phyloP scores from a whole-genome alignment of 1,284 basidiomycete species.

The Neonothopanus nambi region DNA sequence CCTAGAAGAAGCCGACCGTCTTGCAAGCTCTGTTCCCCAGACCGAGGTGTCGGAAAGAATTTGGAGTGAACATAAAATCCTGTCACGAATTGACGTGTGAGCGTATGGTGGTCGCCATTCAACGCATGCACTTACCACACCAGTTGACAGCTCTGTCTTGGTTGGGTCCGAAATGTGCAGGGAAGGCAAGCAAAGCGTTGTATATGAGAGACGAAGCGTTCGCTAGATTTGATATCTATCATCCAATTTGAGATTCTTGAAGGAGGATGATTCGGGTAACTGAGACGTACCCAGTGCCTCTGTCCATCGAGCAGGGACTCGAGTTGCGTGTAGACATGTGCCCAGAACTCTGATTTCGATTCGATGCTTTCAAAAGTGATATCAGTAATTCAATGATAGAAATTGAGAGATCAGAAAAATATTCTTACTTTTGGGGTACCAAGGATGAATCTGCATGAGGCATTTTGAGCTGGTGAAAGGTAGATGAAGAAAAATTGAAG shows the following conservation, averaged over 20 bases:
- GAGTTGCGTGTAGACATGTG: slow-evolving; percentile 68
- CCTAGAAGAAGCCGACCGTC: slow-evolving; percentile 61
- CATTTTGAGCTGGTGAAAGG: slow-evolving; percentile 45
- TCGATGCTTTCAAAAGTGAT: slow-evolving; percentile 46
- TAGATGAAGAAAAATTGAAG: slow-evolving; percentile 1
- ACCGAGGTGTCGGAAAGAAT: slow-evolving; percentile 65
- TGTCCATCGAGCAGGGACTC: slow-evolving; percentile 63
- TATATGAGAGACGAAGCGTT: slow-evolving; percentile 82
- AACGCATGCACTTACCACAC: slow-evolving; percentile 63
- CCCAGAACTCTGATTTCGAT: slow-evolving; percentile 77
- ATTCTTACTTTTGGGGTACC: slow-evolving; percentile 53
- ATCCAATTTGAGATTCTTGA: not conserved
- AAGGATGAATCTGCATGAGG: slow-evolving; percentile 82
- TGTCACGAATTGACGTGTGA: slow-evolving; percentile 27
- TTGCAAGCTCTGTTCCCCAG: slow-evolving; percentile 21
- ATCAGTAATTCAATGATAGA: not conserved
- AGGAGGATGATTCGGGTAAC: not conserved
- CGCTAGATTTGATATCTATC: slow-evolving; percentile 85
- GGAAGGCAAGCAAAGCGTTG: slow-evolving; percentile 70
- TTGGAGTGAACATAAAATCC: slow-evolving; percentile 81
- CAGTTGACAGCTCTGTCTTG: slow-evolving; percentile 77
- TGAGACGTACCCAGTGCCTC: slow-evolving; percentile 68
- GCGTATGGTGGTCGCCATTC: not conserved
- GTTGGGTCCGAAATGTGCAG: slow-evolving; percentile 62
- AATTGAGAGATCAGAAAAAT: not conserved